Evolutionary conservation across 2,329 filamentous ascomycete genomes (phyloP).

Genomic region (Penicillium griseofulvum): DNA sequence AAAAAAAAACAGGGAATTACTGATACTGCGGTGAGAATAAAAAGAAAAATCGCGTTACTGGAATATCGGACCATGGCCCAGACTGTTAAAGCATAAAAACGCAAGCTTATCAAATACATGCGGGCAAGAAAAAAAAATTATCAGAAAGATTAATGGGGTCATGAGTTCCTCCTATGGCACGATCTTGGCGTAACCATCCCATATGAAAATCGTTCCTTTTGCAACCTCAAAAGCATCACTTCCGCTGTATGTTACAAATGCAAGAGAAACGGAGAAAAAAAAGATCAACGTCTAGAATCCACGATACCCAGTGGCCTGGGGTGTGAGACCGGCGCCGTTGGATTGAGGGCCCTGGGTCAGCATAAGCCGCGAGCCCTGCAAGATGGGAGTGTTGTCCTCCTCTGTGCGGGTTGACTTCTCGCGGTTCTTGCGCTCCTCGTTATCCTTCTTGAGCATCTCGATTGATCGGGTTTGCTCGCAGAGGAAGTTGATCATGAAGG

Average conservation of each 20-base stretch:
- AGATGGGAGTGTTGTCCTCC: conserved; percentile 89
- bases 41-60: conserved; percentile 11
- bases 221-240: conserved; percentile 27
- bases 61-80: conserved; percentile 9
- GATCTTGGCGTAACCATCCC: conserved; percentile 6
- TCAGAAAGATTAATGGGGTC: conserved; percentile 23
- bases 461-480: conserved; percentile 87
- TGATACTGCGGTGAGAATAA: not conserved
- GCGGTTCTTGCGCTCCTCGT: conserved; percentile 80
- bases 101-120: conserved; percentile 26
- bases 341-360: conserved; percentile 89
- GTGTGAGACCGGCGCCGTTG: conserved; percentile 71
- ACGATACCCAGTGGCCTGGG: conserved; percentile 78
- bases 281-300: conserved; percentile 49
- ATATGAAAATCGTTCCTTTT: conserved; percentile 24
- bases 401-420: conserved; percentile 77
- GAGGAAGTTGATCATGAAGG: conserved; percentile 99
- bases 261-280: conserved; percentile 20
- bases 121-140: conserved; percentile 11
- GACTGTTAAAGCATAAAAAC: conserved; percentile 6
- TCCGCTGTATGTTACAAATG: conserved; percentile 37
- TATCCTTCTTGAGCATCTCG: conserved; percentile 83
- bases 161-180: conserved; percentile 13
- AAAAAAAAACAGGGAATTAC: not conserved
- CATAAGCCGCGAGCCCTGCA: conserved; percentile 86